These are phyloP conservation scores for Hibiscus mutabilis DNA, from an alignment of 345 rosid species.

Conservation along the genomic window DNA sequence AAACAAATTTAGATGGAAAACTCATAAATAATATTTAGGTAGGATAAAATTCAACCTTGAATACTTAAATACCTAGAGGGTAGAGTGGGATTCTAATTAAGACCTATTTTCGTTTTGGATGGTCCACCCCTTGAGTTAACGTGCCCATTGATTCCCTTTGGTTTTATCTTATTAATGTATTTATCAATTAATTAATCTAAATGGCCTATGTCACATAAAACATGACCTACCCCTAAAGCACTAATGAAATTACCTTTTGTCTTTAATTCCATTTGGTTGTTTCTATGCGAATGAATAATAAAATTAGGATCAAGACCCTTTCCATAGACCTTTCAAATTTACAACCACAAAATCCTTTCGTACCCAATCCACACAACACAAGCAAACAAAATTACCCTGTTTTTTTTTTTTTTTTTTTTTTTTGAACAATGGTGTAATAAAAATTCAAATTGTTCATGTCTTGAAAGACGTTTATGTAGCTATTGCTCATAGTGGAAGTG, in stretches of 20 bases:
- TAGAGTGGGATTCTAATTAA: too few species aligned
- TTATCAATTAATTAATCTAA: neutral
- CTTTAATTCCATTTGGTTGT: neutral
- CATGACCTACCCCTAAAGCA: neutral
- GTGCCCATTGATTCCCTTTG: neutral
- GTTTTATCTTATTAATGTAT: neutral
- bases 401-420: neutral
- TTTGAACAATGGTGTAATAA: neutral
- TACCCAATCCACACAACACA: neutral
- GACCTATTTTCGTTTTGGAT: too few species aligned
- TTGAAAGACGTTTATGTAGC: too few species aligned
- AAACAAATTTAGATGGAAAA: too few species aligned
- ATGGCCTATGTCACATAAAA: neutral
- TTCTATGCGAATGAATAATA: neutral
- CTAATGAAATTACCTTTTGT: neutral
- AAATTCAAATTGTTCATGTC: too few species aligned
- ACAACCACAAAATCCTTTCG: neutral
- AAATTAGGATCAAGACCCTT: neutral
- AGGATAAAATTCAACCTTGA: too few species aligned
- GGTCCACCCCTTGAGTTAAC: neutral
- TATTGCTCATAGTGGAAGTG: too few species aligned
- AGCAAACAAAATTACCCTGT: neutral
- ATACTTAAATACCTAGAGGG: too few species aligned
- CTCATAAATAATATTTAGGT: too few species aligned
- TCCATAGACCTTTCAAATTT: neutral